Base-by-base conservation (phyloP, 495 filamentous ascomycete species). In the Aspergillus hancockii region DNA sequence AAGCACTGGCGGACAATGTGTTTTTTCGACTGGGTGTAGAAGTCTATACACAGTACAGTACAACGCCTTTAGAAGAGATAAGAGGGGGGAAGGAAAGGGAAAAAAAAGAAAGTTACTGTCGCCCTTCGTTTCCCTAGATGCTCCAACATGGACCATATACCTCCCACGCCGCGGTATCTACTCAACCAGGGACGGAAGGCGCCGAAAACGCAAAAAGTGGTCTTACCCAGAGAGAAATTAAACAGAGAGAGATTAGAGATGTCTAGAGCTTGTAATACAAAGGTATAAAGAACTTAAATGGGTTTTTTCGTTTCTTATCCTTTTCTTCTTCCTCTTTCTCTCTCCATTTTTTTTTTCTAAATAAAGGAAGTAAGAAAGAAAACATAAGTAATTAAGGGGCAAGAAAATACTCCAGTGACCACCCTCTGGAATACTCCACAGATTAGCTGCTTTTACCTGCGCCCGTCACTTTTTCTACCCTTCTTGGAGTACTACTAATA, bases 141-240 rank as follows among this genome's bases (percentile, higher is more conserved):
- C n/a, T 30, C 8, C 2, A 2, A 12, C 23, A 23, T 50, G 19
- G 30, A 32, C 30, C 16, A 16, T 18, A 40, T n/a, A 16, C 25
- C 53, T 46, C 22, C 13, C 40, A 25, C 40, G 18, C 32, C 25
- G 34, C 31, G n/a, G 10, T 18, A 18, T 8, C 30, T 22, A 36
- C 21, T 41, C 34, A 25, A 41, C 56, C 57, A 58, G 52, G 58
- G 56, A 59, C 58, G 58, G 62, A 59, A 52, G 55, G 58, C 58
- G 52, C 62, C 62, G 62, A 60, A 64, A 64, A 61, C 58, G 30
- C 25, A 61, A n/a, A 23, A 52, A 43, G 50, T 50, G 22, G 41
- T 53, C 23, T 13, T 9, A 5, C 32, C 19, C 51, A 14, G 25
- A 23, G 43, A 2, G 43, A 19, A 47, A 45, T 21, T 23, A n/a